Percentiles rank a stretch among this genome's conserved stretches.
Conservation (phyloP, 2,329 filamentous ascomycete species). For the Thelonectria olida region DNA sequence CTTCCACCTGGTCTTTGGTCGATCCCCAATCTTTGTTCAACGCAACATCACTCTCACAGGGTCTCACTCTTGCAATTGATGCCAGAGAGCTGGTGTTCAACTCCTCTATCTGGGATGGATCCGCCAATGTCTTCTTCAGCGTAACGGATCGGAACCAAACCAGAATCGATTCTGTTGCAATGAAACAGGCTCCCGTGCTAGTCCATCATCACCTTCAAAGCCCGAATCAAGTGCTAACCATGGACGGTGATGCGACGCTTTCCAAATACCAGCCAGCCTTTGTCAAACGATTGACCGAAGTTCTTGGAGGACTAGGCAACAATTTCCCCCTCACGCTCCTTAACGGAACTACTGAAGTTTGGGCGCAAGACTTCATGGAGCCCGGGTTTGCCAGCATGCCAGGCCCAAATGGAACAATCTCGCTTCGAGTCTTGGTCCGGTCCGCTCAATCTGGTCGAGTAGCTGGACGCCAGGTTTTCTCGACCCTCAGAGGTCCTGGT, state of each 20-base stretch:
- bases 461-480: slow-evolving; percentile 45
- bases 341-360: slow-evolving; percentile 39
- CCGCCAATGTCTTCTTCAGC: slow-evolving; percentile 40
- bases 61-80: slow-evolving; percentile 47
- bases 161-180: slow-evolving; percentile 38
- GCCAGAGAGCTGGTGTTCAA: slow-evolving; percentile 40
- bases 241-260: background rate
- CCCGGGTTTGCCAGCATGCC: slow-evolving; percentile 51
- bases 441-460: slow-evolving; percentile 40
- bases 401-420: slow-evolving; percentile 44
- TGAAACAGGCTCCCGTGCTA: slow-evolving; percentile 48
- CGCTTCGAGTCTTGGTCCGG: slow-evolving; percentile 45
- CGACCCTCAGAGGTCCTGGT: slow-evolving; percentile 38
- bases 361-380: slow-evolving; percentile 53
- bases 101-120: slow-evolving; percentile 38
- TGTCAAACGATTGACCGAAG: background rate
- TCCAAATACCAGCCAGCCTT: background rate
- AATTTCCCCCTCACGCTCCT: slow-evolving; percentile 10
- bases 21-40: slow-evolving; percentile 39
- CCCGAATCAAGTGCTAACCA: slow-evolving; percentile 35
- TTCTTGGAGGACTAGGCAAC: slow-evolving; percentile 4
- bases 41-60: slow-evolving; percentile 37
- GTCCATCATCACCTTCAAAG: slow-evolving; percentile 48
- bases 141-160: slow-evolving; percentile 35
- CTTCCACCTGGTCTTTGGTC: slow-evolving; percentile 37